Conservation (phyloP, 805 yeast species). For the Tetrapisispora pingtungensis region DNA sequence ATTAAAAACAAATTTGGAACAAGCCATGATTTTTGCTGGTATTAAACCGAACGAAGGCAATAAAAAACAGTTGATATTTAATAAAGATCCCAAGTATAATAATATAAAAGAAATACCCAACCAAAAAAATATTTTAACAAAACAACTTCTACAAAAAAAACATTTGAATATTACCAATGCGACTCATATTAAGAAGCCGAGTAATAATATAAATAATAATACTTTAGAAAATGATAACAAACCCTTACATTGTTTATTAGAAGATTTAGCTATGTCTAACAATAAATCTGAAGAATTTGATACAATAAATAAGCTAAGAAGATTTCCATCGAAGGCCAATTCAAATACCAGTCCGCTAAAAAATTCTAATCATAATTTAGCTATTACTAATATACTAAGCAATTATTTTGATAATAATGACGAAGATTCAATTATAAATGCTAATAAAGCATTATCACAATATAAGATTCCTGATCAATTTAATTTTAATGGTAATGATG, state of each 20-base stretch:
- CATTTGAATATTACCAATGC: background rate
- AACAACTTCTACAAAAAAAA: background rate
- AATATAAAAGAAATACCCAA: background rate
- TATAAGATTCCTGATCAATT: background rate
- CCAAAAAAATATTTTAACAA: background rate
- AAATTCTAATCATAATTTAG: background rate
- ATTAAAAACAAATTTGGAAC: slow-evolving; percentile 13
- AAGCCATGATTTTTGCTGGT: slow-evolving; percentile 21
- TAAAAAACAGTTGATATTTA: slow-evolving; percentile 10
- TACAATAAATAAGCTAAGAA: background rate
- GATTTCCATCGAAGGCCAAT: background rate
- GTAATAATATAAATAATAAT: background rate
- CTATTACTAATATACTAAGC: background rate
- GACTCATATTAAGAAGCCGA: background rate
- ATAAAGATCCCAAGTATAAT: slow-evolving; percentile 1
- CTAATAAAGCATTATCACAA: background rate
- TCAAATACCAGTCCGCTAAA: background rate
- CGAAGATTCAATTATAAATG: background rate
- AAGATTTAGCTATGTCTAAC: background rate
- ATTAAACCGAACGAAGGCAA: slow-evolving; percentile 8
- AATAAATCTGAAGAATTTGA: background rate
- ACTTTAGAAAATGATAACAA: background rate
- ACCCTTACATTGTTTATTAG: background rate
- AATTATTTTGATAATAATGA: background rate
- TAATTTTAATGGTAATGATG: background rate